Conservation (phyloP, 2,329 filamentous ascomycete species). For the Coniella vitis region DNA sequence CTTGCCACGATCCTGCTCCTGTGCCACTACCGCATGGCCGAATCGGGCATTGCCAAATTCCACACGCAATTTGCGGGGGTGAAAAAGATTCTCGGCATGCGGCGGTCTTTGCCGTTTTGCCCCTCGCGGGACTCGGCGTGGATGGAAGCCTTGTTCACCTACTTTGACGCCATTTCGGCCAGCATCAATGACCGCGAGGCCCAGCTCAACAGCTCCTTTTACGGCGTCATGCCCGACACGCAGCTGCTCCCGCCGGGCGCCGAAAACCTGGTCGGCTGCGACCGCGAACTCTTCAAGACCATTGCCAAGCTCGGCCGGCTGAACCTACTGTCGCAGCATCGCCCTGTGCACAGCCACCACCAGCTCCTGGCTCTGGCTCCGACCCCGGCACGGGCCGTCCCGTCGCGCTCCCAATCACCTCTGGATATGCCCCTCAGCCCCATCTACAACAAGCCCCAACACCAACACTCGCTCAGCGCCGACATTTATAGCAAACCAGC, state of each 20-base stretch:
- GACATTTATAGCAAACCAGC: conserved; percentile 21
- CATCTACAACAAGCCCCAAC: conserved; percentile 34
- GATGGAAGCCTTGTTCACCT: conserved; percentile 91
- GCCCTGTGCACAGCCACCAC: conserved; percentile 41
- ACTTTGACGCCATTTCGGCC: conserved; percentile 88
- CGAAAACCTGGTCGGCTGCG: conserved; percentile 84
- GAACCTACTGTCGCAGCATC: conserved; percentile 73
- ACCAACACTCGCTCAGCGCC: conserved; percentile 24
- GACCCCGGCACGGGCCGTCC: conserved; percentile 17
- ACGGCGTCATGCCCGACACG: conserved; percentile 44
- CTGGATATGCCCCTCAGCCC: conserved; percentile 36
- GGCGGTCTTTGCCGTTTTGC: conserved; percentile 47
- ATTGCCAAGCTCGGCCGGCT: conserved; percentile 77
- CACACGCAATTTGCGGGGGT: conserved; percentile 90
- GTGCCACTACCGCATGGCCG: conserved; percentile 88
- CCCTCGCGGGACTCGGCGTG: conserved; percentile 67
- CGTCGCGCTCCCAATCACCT: conserved; percentile 31
- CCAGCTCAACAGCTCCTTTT: conserved; percentile 64
- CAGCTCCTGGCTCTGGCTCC: no score
- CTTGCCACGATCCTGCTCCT: conserved; percentile 81
- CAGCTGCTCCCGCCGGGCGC: conserved; percentile 52
- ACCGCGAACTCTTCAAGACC: conserved; percentile 78
- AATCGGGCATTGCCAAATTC: conserved; percentile 88
- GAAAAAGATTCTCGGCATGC: conserved; percentile 77
- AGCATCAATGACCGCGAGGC: conserved; percentile 88